Conservation (phyloP, 257 asterid species). For the Galeopsis tetrahit region DNA sequence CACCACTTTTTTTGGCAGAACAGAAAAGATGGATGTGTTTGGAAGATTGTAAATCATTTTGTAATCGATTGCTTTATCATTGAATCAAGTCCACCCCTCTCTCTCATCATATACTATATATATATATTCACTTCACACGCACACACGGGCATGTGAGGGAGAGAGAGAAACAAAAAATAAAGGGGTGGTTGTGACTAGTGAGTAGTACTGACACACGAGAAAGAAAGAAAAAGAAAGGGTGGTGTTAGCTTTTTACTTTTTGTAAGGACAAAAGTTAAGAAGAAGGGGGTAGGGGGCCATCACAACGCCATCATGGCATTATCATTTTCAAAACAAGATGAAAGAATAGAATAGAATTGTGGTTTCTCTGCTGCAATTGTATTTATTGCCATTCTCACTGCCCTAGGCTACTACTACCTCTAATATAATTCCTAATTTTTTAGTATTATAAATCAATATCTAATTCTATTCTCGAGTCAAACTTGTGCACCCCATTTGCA, state of each 20-base stretch:
- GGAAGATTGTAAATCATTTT: constrained; percentile 61
- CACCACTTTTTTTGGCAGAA: constrained; percentile 74
- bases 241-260: constrained; percentile 42
- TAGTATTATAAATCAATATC: too few relatives aligned
- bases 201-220: neutral
- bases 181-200: constrained; percentile 31
- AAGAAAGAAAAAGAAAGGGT: constrained; percentile 35
- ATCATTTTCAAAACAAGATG: constrained; percentile 42
- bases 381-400: constrained; percentile 59
- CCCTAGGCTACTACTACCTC: constrained; percentile 37
- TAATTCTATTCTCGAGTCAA: too few relatives aligned
- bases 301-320: constrained; percentile 69
- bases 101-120: neutral
- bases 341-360: constrained; percentile 70
- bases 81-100: constrained; percentile 35
- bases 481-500: too few relatives aligned
- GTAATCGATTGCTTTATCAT: constrained; percentile 88
- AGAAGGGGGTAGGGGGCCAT: constrained; percentile 25
- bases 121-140: too few relatives aligned
- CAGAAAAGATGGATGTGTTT: constrained; percentile 70
- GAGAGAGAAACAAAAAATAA: constrained; percentile 17
- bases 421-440: too few relatives aligned
- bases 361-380: constrained; percentile 65
- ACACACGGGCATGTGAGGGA: constrained; percentile 23
- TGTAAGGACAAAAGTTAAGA: constrained; percentile 54